These are phyloP conservation scores for Wickerhamomyces kurtzmanii DNA, from an alignment of 805 yeast genomes.

Conservation along the genomic window DNA sequence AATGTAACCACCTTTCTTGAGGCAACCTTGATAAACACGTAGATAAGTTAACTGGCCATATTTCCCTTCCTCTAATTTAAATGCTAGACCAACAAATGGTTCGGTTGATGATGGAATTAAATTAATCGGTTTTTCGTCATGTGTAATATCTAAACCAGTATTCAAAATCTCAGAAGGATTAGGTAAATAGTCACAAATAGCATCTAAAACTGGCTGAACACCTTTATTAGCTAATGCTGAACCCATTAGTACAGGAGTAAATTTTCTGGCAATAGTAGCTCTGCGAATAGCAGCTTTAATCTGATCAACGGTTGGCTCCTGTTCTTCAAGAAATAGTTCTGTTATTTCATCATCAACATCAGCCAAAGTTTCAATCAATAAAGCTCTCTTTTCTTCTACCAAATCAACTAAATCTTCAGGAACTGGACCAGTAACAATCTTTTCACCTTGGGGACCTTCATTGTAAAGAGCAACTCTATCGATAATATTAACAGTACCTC, in stretches of 20 bases:
- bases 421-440: slow-evolving; percentile 49
- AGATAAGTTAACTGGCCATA: slow-evolving; percentile 96
- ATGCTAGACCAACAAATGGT: slow-evolving; percentile 96
- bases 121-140: slow-evolving; percentile 58
- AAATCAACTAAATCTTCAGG: slow-evolving; percentile 76
- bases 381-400: slow-evolving; percentile 82
- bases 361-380: slow-evolving; percentile 87
- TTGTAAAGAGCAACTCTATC: slow-evolving; percentile 81
- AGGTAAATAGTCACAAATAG: slow-evolving; percentile 92
- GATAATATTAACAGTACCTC: slow-evolving; percentile 88
- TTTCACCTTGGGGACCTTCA: slow-evolving; percentile 88
- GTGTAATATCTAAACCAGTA: slow-evolving; percentile 71
- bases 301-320: slow-evolving; percentile 77
- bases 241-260: slow-evolving; percentile 99
- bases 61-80: slow-evolving; percentile 96
- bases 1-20: slow-evolving; percentile 85
- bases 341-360: slow-evolving; percentile 98
- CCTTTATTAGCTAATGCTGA: slow-evolving; percentile 96
- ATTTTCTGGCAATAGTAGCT: slow-evolving; percentile 88
- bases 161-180: slow-evolving; percentile 90
- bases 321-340: slow-evolving; percentile 83
- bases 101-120: slow-evolving; percentile 61
- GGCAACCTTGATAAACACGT: slow-evolving; percentile 93
- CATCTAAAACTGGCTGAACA: slow-evolving; percentile 90
- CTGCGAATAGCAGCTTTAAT: slow-evolving; percentile 86